phyloP scores from a whole-genome alignment of 2,329 filamentous ascomycete species.

The Aspergillus eucalypticola region DNA sequence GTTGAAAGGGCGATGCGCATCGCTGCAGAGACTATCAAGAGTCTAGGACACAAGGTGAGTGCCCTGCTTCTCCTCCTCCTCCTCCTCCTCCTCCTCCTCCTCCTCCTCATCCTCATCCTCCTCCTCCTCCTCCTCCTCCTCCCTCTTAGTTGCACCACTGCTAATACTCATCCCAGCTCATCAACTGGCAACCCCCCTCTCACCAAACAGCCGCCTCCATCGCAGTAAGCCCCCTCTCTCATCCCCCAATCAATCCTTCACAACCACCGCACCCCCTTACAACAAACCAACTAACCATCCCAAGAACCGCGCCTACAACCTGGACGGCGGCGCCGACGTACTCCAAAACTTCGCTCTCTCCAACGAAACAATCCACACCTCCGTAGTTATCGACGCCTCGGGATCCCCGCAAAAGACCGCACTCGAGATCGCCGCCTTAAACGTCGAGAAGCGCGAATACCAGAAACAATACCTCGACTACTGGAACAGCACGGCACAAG shows the following conservation, averaged over 20 bases:
- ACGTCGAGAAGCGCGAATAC: slow-evolving; percentile 56
- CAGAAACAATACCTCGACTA: slow-evolving; percentile 64
- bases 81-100: too few relatives aligned
- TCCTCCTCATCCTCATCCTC: too few relatives aligned
- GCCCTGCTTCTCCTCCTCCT: too few relatives aligned
- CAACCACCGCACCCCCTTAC: too few relatives aligned
- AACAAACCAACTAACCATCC: slow-evolving; percentile 14
- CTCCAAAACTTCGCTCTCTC: slow-evolving; percentile 54
- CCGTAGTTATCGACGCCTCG: slow-evolving; percentile 39
- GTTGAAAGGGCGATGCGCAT: slow-evolving; percentile 56
- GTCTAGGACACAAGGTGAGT: slow-evolving; percentile 53
- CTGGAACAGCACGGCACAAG: slow-evolving; percentile 58
- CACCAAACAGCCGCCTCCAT: slow-evolving; percentile 46
- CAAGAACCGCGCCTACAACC: slow-evolving; percentile 25
- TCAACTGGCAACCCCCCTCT: slow-evolving; percentile 60
- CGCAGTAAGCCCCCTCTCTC: slow-evolving; percentile 32
- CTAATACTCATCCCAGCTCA: slow-evolving; percentile 37
- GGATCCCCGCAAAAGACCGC: slow-evolving; percentile 41
- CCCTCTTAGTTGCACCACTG: neutral
- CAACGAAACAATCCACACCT: slow-evolving; percentile 54
- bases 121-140: too few relatives aligned
- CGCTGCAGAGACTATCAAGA: slow-evolving; percentile 51
- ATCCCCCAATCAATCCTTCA: slow-evolving; percentile 3
- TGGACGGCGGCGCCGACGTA: slow-evolving; percentile 55
- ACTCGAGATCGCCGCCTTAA: slow-evolving; percentile 49